phyloP scores from a whole-genome alignment of 2,329 filamentous ascomycete genomes.

The Beauveria rudraprayagi region DNA sequence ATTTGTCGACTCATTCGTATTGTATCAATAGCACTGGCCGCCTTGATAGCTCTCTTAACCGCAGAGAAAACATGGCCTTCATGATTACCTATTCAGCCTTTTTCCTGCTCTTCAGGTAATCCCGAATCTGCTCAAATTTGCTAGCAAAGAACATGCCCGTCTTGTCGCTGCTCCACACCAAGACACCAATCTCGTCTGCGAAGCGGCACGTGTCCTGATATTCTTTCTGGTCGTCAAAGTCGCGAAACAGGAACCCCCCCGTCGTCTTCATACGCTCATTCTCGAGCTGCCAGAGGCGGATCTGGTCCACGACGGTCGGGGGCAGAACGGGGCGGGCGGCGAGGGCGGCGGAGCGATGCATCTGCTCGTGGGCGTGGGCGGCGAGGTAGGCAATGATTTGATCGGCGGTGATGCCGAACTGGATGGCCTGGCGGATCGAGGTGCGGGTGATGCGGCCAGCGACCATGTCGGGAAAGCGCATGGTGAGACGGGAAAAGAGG shows the following conservation, averaged over 20 bases:
- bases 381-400: slow-evolving; percentile 93
- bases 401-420: slow-evolving; percentile 84
- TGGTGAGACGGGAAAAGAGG: slow-evolving; percentile 79
- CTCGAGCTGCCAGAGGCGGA: slow-evolving; percentile 94
- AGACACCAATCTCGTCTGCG: slow-evolving; percentile 82
- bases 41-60: no score
- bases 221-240: slow-evolving; percentile 66
- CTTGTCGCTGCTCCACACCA: slow-evolving; percentile 76
- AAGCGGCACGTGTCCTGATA: slow-evolving; percentile 66
- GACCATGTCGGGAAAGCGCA: slow-evolving; percentile 90
- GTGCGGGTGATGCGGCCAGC: slow-evolving; percentile 80
- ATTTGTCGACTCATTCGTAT: neutral
- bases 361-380: slow-evolving; percentile 89
- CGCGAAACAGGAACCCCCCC: slow-evolving; percentile 78
- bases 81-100: slow-evolving; percentile 29
- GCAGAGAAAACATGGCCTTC: no score
- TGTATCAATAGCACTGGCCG: no score
- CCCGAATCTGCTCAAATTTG: slow-evolving; percentile 78
- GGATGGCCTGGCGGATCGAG: slow-evolving; percentile 80
- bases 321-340: slow-evolving; percentile 68
- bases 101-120: slow-evolving; percentile 65
- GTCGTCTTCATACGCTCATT: slow-evolving; percentile 87
- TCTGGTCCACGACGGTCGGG: slow-evolving; percentile 94
- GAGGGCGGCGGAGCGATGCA: slow-evolving; percentile 59
- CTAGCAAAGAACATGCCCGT: slow-evolving; percentile 86